Base-by-base conservation (phyloP, 176 grass and related monocot species). In the Raddia distichophylla region DNA sequence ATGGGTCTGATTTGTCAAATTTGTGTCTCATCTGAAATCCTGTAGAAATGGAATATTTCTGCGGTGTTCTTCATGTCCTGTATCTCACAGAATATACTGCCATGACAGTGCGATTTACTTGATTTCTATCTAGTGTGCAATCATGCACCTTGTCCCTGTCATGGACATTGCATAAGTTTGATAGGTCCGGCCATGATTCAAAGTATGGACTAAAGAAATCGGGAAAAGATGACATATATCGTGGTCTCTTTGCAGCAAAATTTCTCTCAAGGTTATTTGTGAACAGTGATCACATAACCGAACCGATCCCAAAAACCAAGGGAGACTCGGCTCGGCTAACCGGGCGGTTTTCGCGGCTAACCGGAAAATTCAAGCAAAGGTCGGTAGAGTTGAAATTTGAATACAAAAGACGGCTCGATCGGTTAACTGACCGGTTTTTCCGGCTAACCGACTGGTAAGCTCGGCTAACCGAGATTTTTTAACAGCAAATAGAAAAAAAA, bases 101-200 rank as follows among this genome's bases (percentile, higher is more conserved):
- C 67, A 48, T 15, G 27, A 70, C 45, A 70, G 19, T 70, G 67
- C 19, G 49, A 49, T 70, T 70, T 46, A 71, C 46, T 5, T 71
- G 46, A 18, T 50, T 50, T 27, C 19, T 27, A 70, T 44, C 44
- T 49, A 4, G 2, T 69, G 67, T 67, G 10, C 18, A 67, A 67
- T 67, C 9, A 10, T 47, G n/a, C 11, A 51, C 62, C n/a, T 43
- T 15, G 18, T 67, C 49, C 15, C 7, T 32, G 64, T 69, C 51
- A 15, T 58, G 37, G 37, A 46, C 37, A 33, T 45, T 43, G 2
- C 20, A 48, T 34, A 69, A 4, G 37, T 47, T 69, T 70, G 40
- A 45, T 7, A 70, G 19, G 13, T 59, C 65, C 10, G 53, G 7
- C n/a, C 3, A 79, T 40, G 32, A 69, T 80, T 69, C 53, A 59